Conservation (phyloP, 192 early-diverging fungal species). For the Gamsiella multidivaricata region DNA sequence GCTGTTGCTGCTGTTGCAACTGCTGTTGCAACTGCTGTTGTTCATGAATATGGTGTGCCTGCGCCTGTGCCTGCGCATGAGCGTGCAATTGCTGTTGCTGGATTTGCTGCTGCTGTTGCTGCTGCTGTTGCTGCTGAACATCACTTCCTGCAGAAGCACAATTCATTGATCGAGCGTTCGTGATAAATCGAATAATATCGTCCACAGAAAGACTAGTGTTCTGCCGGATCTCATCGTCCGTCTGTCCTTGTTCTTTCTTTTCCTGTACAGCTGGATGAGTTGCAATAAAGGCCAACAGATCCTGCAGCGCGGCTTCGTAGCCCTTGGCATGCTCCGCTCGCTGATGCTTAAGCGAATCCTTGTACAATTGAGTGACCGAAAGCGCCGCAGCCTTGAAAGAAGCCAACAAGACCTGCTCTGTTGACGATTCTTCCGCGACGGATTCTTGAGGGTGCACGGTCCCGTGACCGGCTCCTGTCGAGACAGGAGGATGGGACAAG, state of each 20-base stretch:
- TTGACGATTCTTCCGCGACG: constrained; percentile 38
- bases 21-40: constrained; percentile 21
- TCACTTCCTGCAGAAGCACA: constrained; percentile 26
- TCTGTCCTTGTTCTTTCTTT: constrained; percentile 37
- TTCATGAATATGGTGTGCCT: constrained; percentile 17
- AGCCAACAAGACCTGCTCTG: constrained; percentile 60
- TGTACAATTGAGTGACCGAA: constrained; percentile 64
- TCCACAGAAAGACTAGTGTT: constrained; percentile 40
- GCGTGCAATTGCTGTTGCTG: constrained; percentile 15
- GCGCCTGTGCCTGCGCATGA: constrained; percentile 24
- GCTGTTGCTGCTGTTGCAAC: constrained; percentile 19
- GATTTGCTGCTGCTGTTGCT: constrained; percentile 30
- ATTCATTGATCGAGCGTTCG: constrained; percentile 46
- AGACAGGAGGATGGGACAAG: neutral
- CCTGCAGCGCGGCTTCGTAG: constrained; percentile 64
- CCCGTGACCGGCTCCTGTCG: neutral
- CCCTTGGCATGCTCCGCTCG: constrained; percentile 60
- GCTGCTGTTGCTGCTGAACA: constrained; percentile 18
- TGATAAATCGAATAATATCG: constrained; percentile 36
- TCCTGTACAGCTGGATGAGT: constrained; percentile 53
- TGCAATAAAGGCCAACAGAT: constrained; percentile 60
- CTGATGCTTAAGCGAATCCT: constrained; percentile 65
- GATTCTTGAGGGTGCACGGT: neutral
- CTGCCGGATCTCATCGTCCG: constrained; percentile 42
- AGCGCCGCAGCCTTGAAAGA: constrained; percentile 66